Percentiles rank a stretch among this genome's conserved stretches.
phyloP scores from a whole-genome alignment of 208 protist genomes.

The Trypanosoma grayi region DNA sequence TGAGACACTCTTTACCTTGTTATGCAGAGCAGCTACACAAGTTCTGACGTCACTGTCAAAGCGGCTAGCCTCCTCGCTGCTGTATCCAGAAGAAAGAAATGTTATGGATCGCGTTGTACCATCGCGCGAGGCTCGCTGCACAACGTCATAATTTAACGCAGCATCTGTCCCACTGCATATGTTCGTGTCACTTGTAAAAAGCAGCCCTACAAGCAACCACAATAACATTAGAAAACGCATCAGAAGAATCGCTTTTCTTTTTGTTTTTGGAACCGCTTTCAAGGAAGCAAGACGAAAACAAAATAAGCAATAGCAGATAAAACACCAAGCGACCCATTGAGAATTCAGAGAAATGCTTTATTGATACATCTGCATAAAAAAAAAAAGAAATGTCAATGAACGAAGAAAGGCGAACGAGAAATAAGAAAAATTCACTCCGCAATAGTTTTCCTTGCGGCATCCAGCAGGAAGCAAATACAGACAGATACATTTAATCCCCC shows the following conservation, averaged over 20 bases:
- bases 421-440: background rate
- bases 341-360: no score
- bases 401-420: constrained; percentile 2
- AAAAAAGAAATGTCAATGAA: constrained; percentile 15
- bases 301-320: no score
- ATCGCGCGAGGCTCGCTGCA: constrained; percentile 30
- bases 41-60: constrained; percentile 47
- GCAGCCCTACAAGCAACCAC: background rate
- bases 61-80: constrained; percentile 2
- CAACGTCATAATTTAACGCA: background rate
- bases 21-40: constrained; percentile 34
- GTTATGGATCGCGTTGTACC: constrained; percentile 44
- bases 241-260: no score
- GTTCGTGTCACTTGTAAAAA: background rate
- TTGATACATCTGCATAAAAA: constrained; percentile 1
- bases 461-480: no score
- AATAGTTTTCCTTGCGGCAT: constrained; percentile 2
- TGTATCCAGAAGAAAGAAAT: constrained; percentile 65
- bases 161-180: background rate
- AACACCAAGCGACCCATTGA: no score
- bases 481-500: constrained; percentile 23
- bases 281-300: no score
- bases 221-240: constrained; percentile 12
- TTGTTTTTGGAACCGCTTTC: no score
- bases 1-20: constrained; percentile 35